Percentiles rank a stretch among this genome's conserved stretches.
Evolutionary conservation across 2,329 filamentous ascomycete species (phyloP).

Genomic region (Fusarium austroafricanum): DNA sequence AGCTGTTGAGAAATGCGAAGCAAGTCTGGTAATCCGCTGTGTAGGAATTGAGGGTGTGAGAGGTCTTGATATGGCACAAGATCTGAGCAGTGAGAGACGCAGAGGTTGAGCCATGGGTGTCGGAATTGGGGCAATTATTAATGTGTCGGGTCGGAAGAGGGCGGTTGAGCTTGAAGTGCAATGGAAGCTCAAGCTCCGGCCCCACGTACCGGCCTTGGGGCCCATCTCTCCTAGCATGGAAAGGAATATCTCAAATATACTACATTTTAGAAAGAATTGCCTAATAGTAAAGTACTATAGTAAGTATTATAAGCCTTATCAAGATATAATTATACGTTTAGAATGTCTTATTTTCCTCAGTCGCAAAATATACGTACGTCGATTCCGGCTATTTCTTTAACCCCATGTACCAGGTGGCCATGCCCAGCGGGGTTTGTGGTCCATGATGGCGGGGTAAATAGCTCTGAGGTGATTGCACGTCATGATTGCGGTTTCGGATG

Average conservation of each 20-base stretch:
- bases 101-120: conserved; percentile 35
- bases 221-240: too few relatives aligned
- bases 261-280: too few relatives aligned
- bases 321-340: too few relatives aligned
- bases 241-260: too few relatives aligned
- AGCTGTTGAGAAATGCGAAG: conserved; percentile 21
- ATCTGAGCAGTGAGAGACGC: conserved; percentile 36
- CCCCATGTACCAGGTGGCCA: neutral
- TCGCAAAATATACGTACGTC: too few relatives aligned
- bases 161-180: conserved; percentile 1
- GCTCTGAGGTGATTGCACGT: conserved; percentile 13
- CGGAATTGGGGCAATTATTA: neutral
- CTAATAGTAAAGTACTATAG: too few relatives aligned
- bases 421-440: neutral
- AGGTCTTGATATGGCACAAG: conserved; percentile 10
- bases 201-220: neutral
- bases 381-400: too few relatives aligned
- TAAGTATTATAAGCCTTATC: too few relatives aligned
- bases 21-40: conserved; percentile 17
- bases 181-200: conserved; percentile 4
- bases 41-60: conserved; percentile 1
- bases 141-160: conserved; percentile 9
- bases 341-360: too few relatives aligned
- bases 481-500: conserved; percentile 6
- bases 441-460: conserved; percentile 46